Conservation (phyloP, 352 stramenopile genomes). For the Sclerospora graminicola region DNA sequence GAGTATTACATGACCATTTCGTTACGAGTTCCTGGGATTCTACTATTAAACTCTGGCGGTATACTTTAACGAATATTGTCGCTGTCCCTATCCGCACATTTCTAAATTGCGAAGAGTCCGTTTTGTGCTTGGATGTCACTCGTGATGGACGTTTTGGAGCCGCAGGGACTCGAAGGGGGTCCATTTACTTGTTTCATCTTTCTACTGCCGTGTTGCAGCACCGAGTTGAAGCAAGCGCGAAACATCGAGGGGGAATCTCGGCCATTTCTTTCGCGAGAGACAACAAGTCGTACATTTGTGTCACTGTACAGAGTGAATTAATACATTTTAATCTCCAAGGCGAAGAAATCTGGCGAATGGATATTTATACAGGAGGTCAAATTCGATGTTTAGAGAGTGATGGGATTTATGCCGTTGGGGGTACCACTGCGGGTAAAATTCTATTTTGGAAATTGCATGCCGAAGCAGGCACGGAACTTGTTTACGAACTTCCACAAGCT, state of each 20-base stretch:
- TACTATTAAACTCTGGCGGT: conserved; percentile 66
- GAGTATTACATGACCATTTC: conserved; percentile 42
- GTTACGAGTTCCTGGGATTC: conserved; percentile 74
- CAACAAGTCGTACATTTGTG: conserved; percentile 47
- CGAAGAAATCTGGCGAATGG: conserved; percentile 38
- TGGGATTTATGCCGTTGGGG: conserved; percentile 55
- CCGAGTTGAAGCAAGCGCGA: conserved; percentile 28
- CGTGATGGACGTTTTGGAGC: conserved; percentile 35
- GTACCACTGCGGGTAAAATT: conserved; percentile 46
- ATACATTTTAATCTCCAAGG: conserved; percentile 43
- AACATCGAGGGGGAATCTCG: conserved; percentile 28
- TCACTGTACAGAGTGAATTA: conserved; percentile 61
- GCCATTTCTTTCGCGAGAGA: conserved; percentile 44
- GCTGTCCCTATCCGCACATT: conserved; percentile 43
- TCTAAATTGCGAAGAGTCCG: conserved; percentile 46
- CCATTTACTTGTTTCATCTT: conserved; percentile 44
- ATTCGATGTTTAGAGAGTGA: conserved; percentile 65
- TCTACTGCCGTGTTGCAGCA: conserved; percentile 12
- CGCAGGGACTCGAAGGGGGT: conserved; percentile 45
- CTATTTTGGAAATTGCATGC: conserved; percentile 64
- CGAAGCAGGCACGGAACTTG: conserved; percentile 25
- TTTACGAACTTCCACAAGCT: conserved; percentile 50
- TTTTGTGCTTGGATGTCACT: conserved; percentile 60
- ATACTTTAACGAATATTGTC: conserved; percentile 42
- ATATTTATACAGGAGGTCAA: conserved; percentile 39